Base-by-base conservation (phyloP, 148 eudicot species). In the Mesembryanthemum crystallinum region DNA sequence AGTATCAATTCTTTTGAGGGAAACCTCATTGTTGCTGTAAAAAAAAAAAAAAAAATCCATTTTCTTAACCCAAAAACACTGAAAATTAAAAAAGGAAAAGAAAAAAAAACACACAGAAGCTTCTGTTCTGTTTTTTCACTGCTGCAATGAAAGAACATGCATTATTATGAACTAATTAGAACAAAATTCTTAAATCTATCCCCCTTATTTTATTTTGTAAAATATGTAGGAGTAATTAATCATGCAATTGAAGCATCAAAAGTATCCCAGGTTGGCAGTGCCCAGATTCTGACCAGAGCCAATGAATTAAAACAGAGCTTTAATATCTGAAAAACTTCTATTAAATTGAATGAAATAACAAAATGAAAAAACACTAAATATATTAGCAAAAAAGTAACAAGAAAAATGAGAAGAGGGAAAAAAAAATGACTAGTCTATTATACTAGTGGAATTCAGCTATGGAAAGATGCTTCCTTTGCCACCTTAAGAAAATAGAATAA, bases 201-300 rank as follows among this genome's bases (percentile, higher is more conserved):
- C 21, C 52, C 23, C 9, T 45, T 45, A 8, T 45, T 45, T 45
- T 45, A 8, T 45, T 45, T 45, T 45, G 49, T 1, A 11, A 8
- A 39, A 1, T 6, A 10, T 45, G 9, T 8, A 13, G 14, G 49
- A 7, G 49, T 45, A 55, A 29, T n/a, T 64, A 21, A 25, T 23
- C 24, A 25, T 51, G 14, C 57, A 64, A 35, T 32, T 69, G 33
- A 18, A 71, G 28, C 61, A 69, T 64, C 33, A 76, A 81, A 83
- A 75, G 82, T 79, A 86, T 85, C 91, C 87, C 90, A 88, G 86
- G 90, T 82, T 87, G 90, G 86, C 85, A 79, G 58, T 67, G 81
- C 75, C 74, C 78, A 76, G 73, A 83, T 81, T 85, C 82, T 85
- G 86, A 83, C 89, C 66, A 84, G 83, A 72, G 83, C 78, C 88